Evolutionary conservation across 192 early-diverging fungal species (phyloP).

Genomic region (Coemansia sp.): DNA sequence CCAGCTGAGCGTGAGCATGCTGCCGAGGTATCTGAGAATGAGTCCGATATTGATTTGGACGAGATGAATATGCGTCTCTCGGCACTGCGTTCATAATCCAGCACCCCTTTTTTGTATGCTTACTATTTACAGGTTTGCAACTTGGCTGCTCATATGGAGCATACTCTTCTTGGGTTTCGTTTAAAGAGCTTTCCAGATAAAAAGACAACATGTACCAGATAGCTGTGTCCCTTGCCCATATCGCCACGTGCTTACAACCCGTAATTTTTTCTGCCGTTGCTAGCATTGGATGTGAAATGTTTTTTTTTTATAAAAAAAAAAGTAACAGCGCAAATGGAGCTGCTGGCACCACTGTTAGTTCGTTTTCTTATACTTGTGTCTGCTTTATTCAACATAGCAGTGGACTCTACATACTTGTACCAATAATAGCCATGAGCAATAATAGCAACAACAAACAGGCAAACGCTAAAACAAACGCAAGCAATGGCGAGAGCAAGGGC

Average conservation of each 20-base stretch:
- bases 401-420: not conserved
- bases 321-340: too few relatives aligned
- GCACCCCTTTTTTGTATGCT: not conserved
- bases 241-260: too few relatives aligned
- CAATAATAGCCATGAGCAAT: constrained; percentile 8
- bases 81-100: constrained; percentile 64
- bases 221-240: too few relatives aligned
- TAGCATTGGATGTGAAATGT: not conserved
- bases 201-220: too few relatives aligned
- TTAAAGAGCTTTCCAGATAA: too few relatives aligned
- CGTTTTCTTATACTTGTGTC: not conserved
- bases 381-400: too few relatives aligned
- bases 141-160: too few relatives aligned
- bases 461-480: not conserved
- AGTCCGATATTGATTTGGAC: constrained; percentile 74
- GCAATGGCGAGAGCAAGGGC: constrained; percentile 10
- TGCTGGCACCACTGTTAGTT: not conserved
- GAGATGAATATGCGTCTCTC: constrained; percentile 85
- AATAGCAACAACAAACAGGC: not conserved
- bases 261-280: not conserved
- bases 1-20: constrained; percentile 27
- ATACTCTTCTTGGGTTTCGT: too few relatives aligned
- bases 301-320: not conserved
- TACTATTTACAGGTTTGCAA: not conserved
- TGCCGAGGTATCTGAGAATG: constrained; percentile 60